Percentiles rank a stretch among this genome's conserved stretches.
Conservation (phyloP, 352 stramenopile genomes). For the Pythium aquatile region DNA sequence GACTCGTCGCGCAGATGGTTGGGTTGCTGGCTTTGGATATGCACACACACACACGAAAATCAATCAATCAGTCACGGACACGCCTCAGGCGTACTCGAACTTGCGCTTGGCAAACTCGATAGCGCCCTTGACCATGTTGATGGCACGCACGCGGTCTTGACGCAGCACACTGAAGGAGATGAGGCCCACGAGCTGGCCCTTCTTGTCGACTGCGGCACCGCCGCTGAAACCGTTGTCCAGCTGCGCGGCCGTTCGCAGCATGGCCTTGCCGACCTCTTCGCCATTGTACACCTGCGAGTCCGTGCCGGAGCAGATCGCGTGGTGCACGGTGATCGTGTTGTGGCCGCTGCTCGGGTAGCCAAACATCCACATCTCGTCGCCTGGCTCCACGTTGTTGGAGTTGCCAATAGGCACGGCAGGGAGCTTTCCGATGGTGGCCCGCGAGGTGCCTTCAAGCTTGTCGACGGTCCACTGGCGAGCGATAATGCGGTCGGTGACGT, state of each 20-base stretch:
- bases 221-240: constrained; percentile 87
- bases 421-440: constrained; percentile 67
- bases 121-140: constrained; percentile 88
- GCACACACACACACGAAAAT: constrained; percentile 7
- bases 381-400: constrained; percentile 86
- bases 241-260: constrained; percentile 81
- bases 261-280: constrained; percentile 84
- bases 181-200: constrained; percentile 77
- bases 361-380: constrained; percentile 91
- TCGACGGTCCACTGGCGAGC: constrained; percentile 80
- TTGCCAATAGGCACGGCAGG: constrained; percentile 81
- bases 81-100: constrained; percentile 60
- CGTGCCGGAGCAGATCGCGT: constrained; percentile 87
- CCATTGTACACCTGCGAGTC: constrained; percentile 85
- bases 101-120: constrained; percentile 82
- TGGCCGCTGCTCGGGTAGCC: constrained; percentile 85
- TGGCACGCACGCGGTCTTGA: constrained; percentile 83
- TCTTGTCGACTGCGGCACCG: constrained; percentile 82
- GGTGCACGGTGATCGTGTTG: constrained; percentile 89
- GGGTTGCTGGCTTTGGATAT: neutral
- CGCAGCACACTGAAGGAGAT: constrained; percentile 87
- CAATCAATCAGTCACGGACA: neutral
- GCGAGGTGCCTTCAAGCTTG: constrained; percentile 73
- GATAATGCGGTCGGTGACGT: constrained; percentile 86
- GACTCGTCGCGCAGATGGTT: neutral